These are phyloP conservation scores for Ustilaginoidea virens DNA, from an alignment of 2,329 filamentous ascomycete genomes.

Conservation along the genomic window DNA sequence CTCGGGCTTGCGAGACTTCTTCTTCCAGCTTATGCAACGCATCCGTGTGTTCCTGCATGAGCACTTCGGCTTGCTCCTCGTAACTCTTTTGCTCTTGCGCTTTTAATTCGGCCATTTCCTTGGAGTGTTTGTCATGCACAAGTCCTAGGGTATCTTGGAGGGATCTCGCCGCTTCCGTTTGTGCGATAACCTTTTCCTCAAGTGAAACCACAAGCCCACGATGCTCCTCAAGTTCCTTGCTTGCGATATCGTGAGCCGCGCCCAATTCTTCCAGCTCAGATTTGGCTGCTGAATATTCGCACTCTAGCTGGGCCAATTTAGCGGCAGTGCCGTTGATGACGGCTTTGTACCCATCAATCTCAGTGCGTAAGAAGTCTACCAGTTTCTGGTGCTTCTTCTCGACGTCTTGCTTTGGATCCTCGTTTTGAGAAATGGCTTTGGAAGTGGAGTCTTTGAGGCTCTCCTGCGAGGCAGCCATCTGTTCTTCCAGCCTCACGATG, in stretches of 20 bases:
- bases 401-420: constrained; percentile 28
- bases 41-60: constrained; percentile 46
- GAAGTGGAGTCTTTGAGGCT: constrained; percentile 29
- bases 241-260: constrained; percentile 38
- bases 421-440: constrained; percentile 19
- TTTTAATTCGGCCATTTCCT: constrained; percentile 33
- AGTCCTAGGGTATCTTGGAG: constrained; percentile 35
- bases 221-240: constrained; percentile 28
- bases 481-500: constrained; percentile 55
- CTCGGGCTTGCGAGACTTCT: constrained; percentile 49
- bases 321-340: constrained; percentile 53
- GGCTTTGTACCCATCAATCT: constrained; percentile 69
- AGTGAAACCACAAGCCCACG: constrained; percentile 34
- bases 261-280: constrained; percentile 52
- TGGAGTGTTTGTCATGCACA: constrained; percentile 33
- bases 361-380: constrained; percentile 46
- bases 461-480: constrained; percentile 37
- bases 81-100: constrained; percentile 35
- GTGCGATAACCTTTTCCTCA: constrained; percentile 42
- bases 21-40: constrained; percentile 39
- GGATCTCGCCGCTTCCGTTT: constrained; percentile 40
- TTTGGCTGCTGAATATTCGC: constrained; percentile 50
- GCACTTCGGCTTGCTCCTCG: constrained; percentile 39
- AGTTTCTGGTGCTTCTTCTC: constrained; percentile 42
- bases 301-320: constrained; percentile 60